A percentile compares a stretch with the other conserved stretches of the same genome.
phyloP scores from a whole-genome alignment of 1,284 basidiomycete species.

The Vanrija humicola region DNA sequence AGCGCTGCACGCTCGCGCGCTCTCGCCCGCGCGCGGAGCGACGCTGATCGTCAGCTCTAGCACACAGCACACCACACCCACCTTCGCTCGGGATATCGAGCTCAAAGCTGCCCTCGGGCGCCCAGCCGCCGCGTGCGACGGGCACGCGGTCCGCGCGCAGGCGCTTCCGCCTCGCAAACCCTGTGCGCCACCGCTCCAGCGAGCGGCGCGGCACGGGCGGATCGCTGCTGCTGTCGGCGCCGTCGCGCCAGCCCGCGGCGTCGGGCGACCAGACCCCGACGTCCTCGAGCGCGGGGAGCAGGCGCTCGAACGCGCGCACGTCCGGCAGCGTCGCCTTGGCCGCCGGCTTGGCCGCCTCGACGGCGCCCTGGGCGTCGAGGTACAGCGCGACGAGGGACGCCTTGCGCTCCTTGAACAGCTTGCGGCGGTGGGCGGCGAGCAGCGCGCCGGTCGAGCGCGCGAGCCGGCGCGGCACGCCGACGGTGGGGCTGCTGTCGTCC shows the following conservation, averaged over 20 bases:
- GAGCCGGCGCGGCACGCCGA: constrained; percentile 3
- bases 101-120: constrained; percentile 48
- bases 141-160: constrained; percentile 19
- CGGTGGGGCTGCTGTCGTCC: constrained; percentile 6
- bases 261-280: constrained; percentile 38
- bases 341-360: constrained; percentile 5
- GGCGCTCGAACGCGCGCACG: constrained; percentile 24
- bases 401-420: constrained; percentile 35
- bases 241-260: constrained; percentile 32
- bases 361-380: constrained; percentile 35
- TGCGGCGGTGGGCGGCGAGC: constrained; percentile 21
- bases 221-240: constrained; percentile 2
- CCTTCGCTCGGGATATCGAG: constrained; percentile 36
- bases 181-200: constrained; percentile 27
- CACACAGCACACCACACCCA: constrained; percentile 18
- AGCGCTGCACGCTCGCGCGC: constrained; percentile 28
- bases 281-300: constrained; percentile 35
- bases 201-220: constrained; percentile 7
- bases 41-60: constrained; percentile 18
- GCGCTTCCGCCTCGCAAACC: constrained; percentile 23
- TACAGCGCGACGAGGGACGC: constrained; percentile 37
- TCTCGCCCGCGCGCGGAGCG: constrained; percentile 17
- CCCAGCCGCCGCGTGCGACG: constrained; percentile 40
- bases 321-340: constrained; percentile 15
- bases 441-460: background rate